These are phyloP conservation scores for Psilocybe tampanensis DNA, from an alignment of 768 basidiomycete species.

Conservation along the genomic window DNA sequence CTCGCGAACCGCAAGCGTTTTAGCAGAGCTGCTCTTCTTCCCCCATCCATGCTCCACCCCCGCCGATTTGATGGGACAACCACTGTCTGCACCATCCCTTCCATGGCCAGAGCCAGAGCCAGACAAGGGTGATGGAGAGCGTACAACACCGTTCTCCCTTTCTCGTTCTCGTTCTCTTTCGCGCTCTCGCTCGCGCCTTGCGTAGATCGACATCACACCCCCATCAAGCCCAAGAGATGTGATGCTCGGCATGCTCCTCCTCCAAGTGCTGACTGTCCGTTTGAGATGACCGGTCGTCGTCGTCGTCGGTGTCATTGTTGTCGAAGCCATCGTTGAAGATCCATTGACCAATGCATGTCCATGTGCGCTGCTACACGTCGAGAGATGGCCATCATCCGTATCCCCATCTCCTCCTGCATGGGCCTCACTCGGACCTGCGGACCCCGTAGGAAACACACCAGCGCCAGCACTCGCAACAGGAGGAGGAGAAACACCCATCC, in stretches of 20 bases:
- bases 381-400: background rate
- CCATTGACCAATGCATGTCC: background rate
- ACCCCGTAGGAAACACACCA: background rate
- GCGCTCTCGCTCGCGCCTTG: background rate
- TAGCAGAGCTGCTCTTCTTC: conserved; percentile 2
- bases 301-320: background rate
- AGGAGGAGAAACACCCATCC: background rate
- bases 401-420: background rate
- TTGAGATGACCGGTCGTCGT: conserved; percentile 17
- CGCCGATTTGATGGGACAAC: background rate
- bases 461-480: background rate
- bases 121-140: background rate
- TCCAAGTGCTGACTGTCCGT: conserved; percentile 24
- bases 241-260: conserved; percentile 25
- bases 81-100: background rate
- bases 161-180: conserved; percentile 1
- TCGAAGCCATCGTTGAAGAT: too few species aligned
- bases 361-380: background rate
- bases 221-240: conserved; percentile 16
- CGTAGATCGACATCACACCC: conserved; percentile 11
- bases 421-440: conserved; percentile 1
- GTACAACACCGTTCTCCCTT: background rate
- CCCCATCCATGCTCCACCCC: background rate
- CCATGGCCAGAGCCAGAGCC: background rate
- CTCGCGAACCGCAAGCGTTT: conserved; percentile 44